Conservation (phyloP, 306 rosid species). For the Lathyrus oleraceus region DNA sequence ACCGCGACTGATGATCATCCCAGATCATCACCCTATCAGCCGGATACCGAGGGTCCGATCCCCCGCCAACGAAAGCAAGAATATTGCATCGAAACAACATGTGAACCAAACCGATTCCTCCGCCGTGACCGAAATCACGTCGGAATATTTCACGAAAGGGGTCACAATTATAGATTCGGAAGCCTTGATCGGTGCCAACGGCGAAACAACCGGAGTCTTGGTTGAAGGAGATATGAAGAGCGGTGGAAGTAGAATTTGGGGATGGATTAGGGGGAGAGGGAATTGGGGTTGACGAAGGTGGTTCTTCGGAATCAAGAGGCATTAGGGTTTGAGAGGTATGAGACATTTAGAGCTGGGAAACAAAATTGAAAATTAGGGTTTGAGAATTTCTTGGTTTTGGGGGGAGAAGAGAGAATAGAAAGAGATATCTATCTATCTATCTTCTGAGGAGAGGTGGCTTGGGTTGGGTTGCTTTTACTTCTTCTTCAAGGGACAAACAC, state of each 20-base stretch:
- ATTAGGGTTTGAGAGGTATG: slow-evolving; percentile 41
- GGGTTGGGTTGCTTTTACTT: slow-evolving; percentile 5
- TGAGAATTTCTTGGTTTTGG: not conserved
- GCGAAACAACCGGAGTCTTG: slow-evolving; percentile 75
- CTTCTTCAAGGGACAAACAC: not conserved
- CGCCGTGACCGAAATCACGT: slow-evolving; percentile 57
- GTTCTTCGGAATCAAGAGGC: slow-evolving; percentile 38
- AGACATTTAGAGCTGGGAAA: slow-evolving; percentile 38
- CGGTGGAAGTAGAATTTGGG: slow-evolving; percentile 31
- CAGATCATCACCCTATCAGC: slow-evolving; percentile 76
- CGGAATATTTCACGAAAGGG: slow-evolving; percentile 72
- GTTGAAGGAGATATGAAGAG: slow-evolving; percentile 69
- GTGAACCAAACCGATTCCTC: slow-evolving; percentile 61
- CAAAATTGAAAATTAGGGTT: not conserved
- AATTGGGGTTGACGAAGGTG: not conserved
- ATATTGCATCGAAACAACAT: slow-evolving; percentile 72
- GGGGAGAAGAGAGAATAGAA: not conserved
- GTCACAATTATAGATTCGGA: slow-evolving; percentile 75
- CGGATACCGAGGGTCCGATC: slow-evolving; percentile 55
- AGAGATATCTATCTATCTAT: not conserved
- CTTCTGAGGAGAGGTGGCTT: not conserved
- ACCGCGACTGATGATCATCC: slow-evolving; percentile 68
- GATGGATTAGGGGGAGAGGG: slow-evolving; percentile 14
- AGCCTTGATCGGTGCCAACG: slow-evolving; percentile 65
- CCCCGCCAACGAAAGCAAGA: slow-evolving; percentile 75